Conservation (phyloP, 345 rosid genomes). For the Sisymbrium irio region DNA sequence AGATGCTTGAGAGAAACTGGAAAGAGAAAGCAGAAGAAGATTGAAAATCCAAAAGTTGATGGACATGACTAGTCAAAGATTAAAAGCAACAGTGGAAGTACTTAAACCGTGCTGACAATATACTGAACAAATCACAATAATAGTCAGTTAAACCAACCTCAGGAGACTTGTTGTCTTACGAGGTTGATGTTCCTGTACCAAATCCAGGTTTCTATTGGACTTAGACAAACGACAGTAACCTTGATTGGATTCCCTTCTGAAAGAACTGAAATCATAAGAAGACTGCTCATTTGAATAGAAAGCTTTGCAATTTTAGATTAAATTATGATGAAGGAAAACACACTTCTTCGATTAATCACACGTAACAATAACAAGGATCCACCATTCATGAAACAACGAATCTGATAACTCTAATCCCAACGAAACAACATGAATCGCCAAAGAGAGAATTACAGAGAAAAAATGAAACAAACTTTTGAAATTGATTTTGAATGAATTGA, state of each 20-base stretch:
- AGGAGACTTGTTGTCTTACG: slow-evolving; percentile 40
- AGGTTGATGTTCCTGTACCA: slow-evolving; percentile 50
- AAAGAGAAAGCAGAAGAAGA: not conserved
- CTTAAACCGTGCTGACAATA: not conserved
- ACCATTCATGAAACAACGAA: no score
- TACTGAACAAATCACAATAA: not conserved
- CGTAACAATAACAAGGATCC: no score
- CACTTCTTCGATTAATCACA: no score
- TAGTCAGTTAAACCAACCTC: slow-evolving; percentile 42
- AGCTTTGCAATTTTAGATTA: no score
- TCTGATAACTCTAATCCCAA: no score
- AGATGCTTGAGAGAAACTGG: not conserved
- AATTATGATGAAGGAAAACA: no score
- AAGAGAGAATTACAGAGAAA: no score
- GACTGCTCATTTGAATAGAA: no score
- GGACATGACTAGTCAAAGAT: not conserved
- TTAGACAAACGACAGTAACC: slow-evolving; percentile 91
- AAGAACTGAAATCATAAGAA: slow-evolving; percentile 45
- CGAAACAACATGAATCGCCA: no score
- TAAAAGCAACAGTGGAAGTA: not conserved
- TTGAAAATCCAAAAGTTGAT: not conserved
- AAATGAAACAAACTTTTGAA: no score
- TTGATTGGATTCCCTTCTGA: slow-evolving; percentile 62
- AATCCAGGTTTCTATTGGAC: slow-evolving; percentile 70
- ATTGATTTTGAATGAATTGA: no score